Base-by-base conservation (phyloP, 2,329 filamentous ascomycete species). In the Colletotrichum sp. region DNA sequence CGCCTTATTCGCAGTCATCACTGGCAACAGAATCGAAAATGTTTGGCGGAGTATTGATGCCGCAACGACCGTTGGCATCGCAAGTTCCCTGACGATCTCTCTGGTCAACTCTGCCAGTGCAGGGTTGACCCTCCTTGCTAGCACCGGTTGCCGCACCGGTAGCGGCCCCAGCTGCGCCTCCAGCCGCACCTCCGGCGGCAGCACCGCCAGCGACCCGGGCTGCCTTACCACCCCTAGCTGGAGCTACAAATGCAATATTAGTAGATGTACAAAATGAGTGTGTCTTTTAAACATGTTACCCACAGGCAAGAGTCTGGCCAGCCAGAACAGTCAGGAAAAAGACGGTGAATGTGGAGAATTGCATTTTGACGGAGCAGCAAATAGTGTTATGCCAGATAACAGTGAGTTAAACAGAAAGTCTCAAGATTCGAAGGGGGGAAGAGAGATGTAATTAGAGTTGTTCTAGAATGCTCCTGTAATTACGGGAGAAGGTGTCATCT, bases 381-480 rank as follows among this genome's bases (percentile, higher is more conserved):
- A 5, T 13, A 52, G 6, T 21, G 6, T 52, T 52, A 21, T 52
- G 16, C 44, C 44, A 52, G 44, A 52, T 52, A 13, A 52, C n/a
- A 3, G 5, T 21, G 3, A 49, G 8, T 52, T 5, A 52, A 21
- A 52, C n/a, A 5, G 10, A 21, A 52, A 52, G 44, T 13, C 10
- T 21, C 6, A n/a, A 1, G 4, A 3, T 8, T 13, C 2, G 10
- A 52, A 21, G 5, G n/a, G 6, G 4, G 5, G n/a, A 21, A 13
- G 3, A 7, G 44, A 52, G 44, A 52, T 52, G 10, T 2, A 6
- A 21, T 52, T 52, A 21, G 1, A 52, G 44, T 52, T 52, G 44
- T 52, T 52, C 44, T 8, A 13, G 44, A 52, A 52, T 52, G 6
- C n/a, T 52, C 10, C 4, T 13, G 6, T 5, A 3, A 8, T 52